Conservation (phyloP, 495 filamentous ascomycete species). For the Penicillium maclennaniae region DNA sequence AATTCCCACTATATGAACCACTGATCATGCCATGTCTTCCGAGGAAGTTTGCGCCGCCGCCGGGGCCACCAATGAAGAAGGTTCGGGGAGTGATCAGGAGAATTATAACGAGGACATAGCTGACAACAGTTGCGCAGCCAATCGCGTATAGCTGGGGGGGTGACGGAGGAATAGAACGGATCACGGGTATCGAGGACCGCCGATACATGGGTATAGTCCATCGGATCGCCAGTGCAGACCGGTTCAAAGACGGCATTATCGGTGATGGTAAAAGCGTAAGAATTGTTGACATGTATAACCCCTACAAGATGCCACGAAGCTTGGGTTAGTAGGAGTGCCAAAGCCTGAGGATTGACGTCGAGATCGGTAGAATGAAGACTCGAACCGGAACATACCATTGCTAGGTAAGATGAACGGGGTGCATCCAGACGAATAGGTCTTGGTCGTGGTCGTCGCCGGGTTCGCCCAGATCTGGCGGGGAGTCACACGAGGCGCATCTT, state of each 20-base stretch:
- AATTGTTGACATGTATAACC: constrained; percentile 54
- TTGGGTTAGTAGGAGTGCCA: not conserved
- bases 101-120: constrained; percentile 91
- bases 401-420: constrained; percentile 61
- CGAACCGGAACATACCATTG: constrained; percentile 32
- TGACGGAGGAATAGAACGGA: constrained; percentile 89
- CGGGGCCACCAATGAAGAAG: constrained; percentile 76
- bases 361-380: not conserved
- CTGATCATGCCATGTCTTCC: constrained; percentile 81
- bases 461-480: constrained; percentile 53
- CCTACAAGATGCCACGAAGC: constrained; percentile 29
- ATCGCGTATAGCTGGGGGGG: constrained; percentile 91
- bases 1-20: constrained; percentile 61
- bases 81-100: constrained; percentile 88
- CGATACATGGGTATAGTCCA: constrained; percentile 28
- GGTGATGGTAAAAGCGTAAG: constrained; percentile 56
- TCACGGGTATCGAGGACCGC: constrained; percentile 61
- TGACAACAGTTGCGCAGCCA: constrained; percentile 83
- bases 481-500: constrained; percentile 32
- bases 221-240: constrained; percentile 47
- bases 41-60: constrained; percentile 64
- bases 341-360: not conserved
- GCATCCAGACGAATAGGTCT: constrained; percentile 46
- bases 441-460: constrained; percentile 40
- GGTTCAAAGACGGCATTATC: constrained; percentile 61